Base-by-base conservation (phyloP, 495 filamentous ascomycete genomes). In the Podospora comata region DNA sequence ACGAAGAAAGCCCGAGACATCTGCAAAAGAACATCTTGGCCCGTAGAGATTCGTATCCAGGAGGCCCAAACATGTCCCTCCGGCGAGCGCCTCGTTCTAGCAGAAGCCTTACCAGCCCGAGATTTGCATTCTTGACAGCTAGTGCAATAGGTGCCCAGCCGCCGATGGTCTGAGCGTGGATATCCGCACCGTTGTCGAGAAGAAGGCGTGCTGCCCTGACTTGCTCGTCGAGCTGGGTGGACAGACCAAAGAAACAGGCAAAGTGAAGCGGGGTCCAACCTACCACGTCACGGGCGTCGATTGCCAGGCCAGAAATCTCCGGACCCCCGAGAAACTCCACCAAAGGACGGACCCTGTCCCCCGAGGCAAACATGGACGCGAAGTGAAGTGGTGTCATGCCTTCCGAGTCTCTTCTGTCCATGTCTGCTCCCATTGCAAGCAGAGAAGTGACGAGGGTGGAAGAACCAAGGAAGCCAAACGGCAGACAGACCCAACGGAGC, bases 191-290 rank as follows among this genome's bases (percentile, higher is more conserved):
- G 30, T 62, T 16, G 15, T 67, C 56, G n/a, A 69, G 19, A 9
- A 72, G 61, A 60, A 65, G 23, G 27, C 44, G 32, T 1, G 61
- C 70, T 1, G 62, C 27, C 1, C 26, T 27, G 6, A 26, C 48
- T 18, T 67, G 68, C 26, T 28, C 57, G 2, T 18, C 26, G 1
- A 44, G 54, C 5, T 64, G 32, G 27, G 3, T 30, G 32, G 54
- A 62, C 56, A 69, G 30, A 3, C 68, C 44, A n/a, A 70, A 73
- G 3, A 67, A 27, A 27, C 68, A 73, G n/a, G 71, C 68, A 30
- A 67, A 69, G 20, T 73, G 71, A 3, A 73, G 68, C 58, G 71
- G 71, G 0, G 71, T 73, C 71, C 71, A 73, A 1, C 65, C 66
- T 4, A 30, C 4, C 1, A 3, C 16, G 32, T 73, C 71, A n/a